Conservation (phyloP, 257 asterid genomes). For the Nicotiana noctiflora region DNA sequence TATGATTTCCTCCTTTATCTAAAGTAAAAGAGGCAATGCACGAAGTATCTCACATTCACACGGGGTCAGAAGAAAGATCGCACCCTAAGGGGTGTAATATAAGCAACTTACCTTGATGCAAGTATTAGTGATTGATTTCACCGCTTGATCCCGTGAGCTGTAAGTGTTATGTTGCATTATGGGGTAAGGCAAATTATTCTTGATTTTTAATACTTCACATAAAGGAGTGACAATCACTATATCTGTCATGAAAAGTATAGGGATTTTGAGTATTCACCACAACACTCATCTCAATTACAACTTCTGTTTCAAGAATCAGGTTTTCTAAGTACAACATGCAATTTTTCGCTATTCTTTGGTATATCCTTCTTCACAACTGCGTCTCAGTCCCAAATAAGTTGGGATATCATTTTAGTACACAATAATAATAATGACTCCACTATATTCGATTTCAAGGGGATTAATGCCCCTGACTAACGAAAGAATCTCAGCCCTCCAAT, state of each 20-base stretch:
- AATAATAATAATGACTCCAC: neutral
- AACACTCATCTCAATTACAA: neutral
- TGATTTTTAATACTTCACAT: neutral
- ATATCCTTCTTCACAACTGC: neutral
- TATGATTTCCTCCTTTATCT: too few relatives aligned
- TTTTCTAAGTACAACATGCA: neutral
- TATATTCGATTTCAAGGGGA: neutral
- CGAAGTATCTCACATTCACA: too few relatives aligned
- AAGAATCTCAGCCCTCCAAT: conserved; percentile 40
- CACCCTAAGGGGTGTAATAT: too few relatives aligned
- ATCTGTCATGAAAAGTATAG: neutral
- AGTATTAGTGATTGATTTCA: neutral
- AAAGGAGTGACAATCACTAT: neutral
- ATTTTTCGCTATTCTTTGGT: neutral
- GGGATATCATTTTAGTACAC: neutral
- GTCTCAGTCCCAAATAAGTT: neutral
- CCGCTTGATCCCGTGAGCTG: too few relatives aligned
- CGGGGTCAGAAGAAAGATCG: too few relatives aligned
- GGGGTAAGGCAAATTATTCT: too few relatives aligned
- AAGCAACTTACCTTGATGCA: too few relatives aligned
- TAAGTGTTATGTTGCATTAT: too few relatives aligned
- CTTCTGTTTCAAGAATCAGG: neutral
- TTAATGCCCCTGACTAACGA: neutral
- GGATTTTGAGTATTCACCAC: neutral
- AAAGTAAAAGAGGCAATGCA: too few relatives aligned